Evolutionary conservation across 352 stramenopile species (phyloP).

Genomic region (Plasmopara muralis): DNA sequence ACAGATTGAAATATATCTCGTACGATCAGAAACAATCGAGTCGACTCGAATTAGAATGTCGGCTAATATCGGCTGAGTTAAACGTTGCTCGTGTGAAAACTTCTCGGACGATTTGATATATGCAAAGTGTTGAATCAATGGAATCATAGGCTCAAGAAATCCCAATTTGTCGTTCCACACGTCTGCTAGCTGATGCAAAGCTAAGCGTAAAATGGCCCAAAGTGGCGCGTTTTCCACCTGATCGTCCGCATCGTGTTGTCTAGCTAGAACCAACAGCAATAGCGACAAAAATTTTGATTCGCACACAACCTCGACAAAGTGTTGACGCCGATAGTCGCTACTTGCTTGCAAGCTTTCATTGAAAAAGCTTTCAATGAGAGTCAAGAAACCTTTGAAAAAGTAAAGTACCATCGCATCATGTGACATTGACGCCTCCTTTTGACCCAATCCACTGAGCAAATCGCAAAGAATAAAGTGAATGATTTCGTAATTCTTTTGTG

Average conservation of each 20-base stretch:
- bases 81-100: constrained; percentile 15
- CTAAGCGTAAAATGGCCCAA: constrained; percentile 26
- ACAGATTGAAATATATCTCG: constrained; percentile 28
- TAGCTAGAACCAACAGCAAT: constrained; percentile 21
- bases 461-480: constrained; percentile 26
- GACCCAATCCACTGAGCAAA: constrained; percentile 9
- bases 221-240: constrained; percentile 11
- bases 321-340: constrained; percentile 8
- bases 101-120: constrained; percentile 34
- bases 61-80: constrained; percentile 30
- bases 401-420: constrained; percentile 6
- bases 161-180: constrained; percentile 16
- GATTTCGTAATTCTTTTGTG: constrained; percentile 5
- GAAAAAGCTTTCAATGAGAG: constrained; percentile 12
- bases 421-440: neutral
- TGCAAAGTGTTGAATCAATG: constrained; percentile 53
- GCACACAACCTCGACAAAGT: constrained; percentile 22
- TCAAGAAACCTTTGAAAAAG: constrained; percentile 20
- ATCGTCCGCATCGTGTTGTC: neutral
- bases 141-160: constrained; percentile 22
- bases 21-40: constrained; percentile 7
- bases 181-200: constrained; percentile 18
- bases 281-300: constrained; percentile 20
- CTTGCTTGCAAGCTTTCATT: constrained; percentile 3
- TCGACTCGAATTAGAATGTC: constrained; percentile 42